phyloP scores from a whole-genome alignment of 257 asterid species.

The Solanum microdontum region DNA sequence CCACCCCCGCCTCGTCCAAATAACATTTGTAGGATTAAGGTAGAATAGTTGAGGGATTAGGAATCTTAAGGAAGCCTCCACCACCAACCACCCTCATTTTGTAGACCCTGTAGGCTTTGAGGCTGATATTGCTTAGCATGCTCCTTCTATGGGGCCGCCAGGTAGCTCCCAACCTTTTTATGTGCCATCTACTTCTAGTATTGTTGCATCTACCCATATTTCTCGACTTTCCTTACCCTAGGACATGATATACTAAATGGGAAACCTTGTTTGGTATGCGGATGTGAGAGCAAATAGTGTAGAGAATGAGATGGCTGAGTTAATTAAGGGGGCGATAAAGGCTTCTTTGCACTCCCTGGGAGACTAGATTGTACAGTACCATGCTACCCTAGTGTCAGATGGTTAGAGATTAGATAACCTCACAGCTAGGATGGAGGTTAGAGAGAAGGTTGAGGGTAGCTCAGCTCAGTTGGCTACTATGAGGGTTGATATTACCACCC shows the following conservation, averaged over 20 bases:
- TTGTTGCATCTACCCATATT: not conserved
- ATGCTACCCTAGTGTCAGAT: not conserved
- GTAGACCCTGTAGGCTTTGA: not conserved
- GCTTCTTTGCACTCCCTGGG: not conserved
- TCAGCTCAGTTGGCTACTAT: not conserved
- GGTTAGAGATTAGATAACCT: not conserved
- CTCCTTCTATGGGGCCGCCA: not conserved
- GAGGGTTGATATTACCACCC: not conserved
- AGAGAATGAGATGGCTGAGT: not conserved
- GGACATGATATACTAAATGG: not conserved
- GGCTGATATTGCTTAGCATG: not conserved
- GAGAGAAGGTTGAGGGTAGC: not conserved
- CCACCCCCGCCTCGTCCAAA: not conserved
- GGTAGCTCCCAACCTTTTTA: not conserved
- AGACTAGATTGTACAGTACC: too few species aligned
- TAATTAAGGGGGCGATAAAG: not conserved
- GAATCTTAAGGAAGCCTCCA: not conserved
- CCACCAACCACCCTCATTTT: not conserved
- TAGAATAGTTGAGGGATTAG: too few species aligned
- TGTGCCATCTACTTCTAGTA: not conserved
- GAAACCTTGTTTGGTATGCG: not conserved
- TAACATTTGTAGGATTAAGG: too few species aligned
- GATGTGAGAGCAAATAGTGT: not conserved
- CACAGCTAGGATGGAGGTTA: not conserved
- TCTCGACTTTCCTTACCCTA: too few species aligned